phyloP scores from a whole-genome alignment of 2,329 filamentous ascomycete genomes.

The Penicillium sp. region DNA sequence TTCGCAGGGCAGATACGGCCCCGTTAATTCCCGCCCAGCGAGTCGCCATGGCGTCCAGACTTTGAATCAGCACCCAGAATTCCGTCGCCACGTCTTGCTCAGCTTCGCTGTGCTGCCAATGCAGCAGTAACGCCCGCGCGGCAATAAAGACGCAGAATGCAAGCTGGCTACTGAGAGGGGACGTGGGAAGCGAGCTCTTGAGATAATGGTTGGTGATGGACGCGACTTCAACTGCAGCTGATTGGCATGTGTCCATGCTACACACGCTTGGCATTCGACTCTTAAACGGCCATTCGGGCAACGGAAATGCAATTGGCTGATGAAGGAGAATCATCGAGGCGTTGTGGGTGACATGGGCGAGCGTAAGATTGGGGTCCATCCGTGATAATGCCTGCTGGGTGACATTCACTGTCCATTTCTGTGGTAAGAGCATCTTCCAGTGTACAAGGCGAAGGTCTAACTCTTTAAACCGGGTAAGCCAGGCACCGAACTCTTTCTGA shows the following conservation, averaged over 20 bases:
- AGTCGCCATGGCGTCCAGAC: slow-evolving; percentile 30
- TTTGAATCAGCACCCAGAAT: slow-evolving; percentile 30
- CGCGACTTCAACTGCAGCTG: slow-evolving; percentile 53
- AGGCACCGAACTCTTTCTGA: slow-evolving; percentile 48
- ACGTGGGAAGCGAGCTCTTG: slow-evolving; percentile 35
- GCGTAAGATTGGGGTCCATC: slow-evolving; percentile 57
- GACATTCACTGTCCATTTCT: slow-evolving; percentile 45
- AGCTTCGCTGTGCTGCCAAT: slow-evolving; percentile 8
- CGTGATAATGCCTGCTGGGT: slow-evolving; percentile 25
- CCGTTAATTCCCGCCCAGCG: slow-evolving; percentile 18
- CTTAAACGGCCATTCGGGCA: slow-evolving; percentile 34
- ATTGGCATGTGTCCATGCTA: slow-evolving; percentile 56
- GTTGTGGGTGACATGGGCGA: slow-evolving; percentile 57
- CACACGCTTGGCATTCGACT: slow-evolving; percentile 50
- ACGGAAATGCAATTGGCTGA: slow-evolving; percentile 55
- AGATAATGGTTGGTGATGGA: slow-evolving; percentile 55
- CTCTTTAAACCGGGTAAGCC: slow-evolving; percentile 56
- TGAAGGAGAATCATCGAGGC: slow-evolving; percentile 57
- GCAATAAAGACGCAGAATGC: slow-evolving; percentile 53
- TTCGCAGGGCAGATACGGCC: neutral
- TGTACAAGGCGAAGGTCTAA: slow-evolving; percentile 53
- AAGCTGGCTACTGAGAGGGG: slow-evolving; percentile 44
- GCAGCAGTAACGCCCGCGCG: slow-evolving; percentile 29
- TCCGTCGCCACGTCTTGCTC: slow-evolving; percentile 24
- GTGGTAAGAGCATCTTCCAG: slow-evolving; percentile 54